phyloP scores from a whole-genome alignment of 1,284 basidiomycete genomes.

The Leccinum cinnamomeum region DNA sequence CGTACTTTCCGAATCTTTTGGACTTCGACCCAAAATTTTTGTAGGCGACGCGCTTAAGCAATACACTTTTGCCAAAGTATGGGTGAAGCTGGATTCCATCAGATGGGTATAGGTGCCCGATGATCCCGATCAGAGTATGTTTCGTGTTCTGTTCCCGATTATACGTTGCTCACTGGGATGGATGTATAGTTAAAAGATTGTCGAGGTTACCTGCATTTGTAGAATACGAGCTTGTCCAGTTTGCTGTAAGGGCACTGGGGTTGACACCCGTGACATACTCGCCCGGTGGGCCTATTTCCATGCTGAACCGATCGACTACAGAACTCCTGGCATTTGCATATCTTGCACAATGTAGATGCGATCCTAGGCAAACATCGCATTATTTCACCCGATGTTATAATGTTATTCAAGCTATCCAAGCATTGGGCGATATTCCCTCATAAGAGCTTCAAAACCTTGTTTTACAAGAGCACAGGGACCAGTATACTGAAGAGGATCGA shows the following conservation, averaged over 20 bases:
- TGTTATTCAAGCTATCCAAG: conserved; percentile 50
- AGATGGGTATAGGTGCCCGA: conserved; percentile 65
- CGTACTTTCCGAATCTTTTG: conserved; percentile 14
- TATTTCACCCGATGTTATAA: conserved; percentile 61
- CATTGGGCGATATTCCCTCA: conserved; percentile 42
- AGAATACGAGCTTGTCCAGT: conserved; percentile 39
- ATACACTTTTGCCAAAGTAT: conserved; percentile 37
- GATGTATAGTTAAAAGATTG: conserved; percentile 50
- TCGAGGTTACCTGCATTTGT: conserved; percentile 43
- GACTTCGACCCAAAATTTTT: conserved; percentile 9
- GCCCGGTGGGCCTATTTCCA: conserved; percentile 44
- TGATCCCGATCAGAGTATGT: conserved; percentile 68
- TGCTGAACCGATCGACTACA: conserved; percentile 30
- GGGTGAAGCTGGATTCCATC: conserved; percentile 63
- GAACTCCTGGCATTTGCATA: conserved; percentile 75
- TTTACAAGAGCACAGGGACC: conserved; percentile 58
- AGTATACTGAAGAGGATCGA: conserved; percentile 60
- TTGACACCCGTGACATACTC: conserved; percentile 65
- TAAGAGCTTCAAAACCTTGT: conserved; percentile 55
- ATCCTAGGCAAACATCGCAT: conserved; percentile 57
- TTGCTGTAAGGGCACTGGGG: conserved; percentile 52
- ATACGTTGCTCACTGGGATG: conserved; percentile 10
- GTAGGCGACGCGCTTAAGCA: conserved; percentile 44
- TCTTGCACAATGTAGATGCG: conserved; percentile 74
- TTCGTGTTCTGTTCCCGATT: background rate